Evolutionary conservation across 2,329 filamentous ascomycete species (phyloP).

Genomic region (Coniochaeta pulveracea): DNA sequence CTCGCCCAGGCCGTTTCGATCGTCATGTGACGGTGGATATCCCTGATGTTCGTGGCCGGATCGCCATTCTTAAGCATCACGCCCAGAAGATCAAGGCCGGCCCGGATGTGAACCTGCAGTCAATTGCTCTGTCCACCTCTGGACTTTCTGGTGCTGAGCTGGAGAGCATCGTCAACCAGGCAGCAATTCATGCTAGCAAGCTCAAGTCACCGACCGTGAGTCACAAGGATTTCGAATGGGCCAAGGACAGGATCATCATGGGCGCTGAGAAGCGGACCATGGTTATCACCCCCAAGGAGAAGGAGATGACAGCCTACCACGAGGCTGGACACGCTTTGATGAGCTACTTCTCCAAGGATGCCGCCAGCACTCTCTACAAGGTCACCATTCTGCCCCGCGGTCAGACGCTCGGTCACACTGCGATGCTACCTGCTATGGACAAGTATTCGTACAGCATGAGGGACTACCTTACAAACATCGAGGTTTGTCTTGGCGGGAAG

Average conservation of each 20-base stretch:
- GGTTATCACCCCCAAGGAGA: slow-evolving; percentile 86
- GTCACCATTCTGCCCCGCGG: slow-evolving; percentile 93
- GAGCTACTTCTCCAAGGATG: slow-evolving; percentile 65
- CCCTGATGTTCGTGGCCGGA: slow-evolving; percentile 84
- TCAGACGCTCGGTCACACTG: slow-evolving; percentile 74
- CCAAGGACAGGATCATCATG: slow-evolving; percentile 97
- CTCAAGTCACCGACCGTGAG: slow-evolving; percentile 65
- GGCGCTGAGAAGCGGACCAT: slow-evolving; percentile 84
- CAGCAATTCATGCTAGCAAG: slow-evolving; percentile 88
- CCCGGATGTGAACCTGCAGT: slow-evolving; percentile 69
- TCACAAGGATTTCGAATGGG: slow-evolving; percentile 85
- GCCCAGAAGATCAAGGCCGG: slow-evolving; percentile 80
- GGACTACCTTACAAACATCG: slow-evolving; percentile 58
- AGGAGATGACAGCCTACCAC: slow-evolving; percentile 93
- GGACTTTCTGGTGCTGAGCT: slow-evolving; percentile 93
- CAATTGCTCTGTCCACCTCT: slow-evolving; percentile 76
- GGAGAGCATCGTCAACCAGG: slow-evolving; percentile 94
- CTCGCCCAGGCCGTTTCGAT: slow-evolving; percentile 89
- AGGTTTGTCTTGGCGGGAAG: slow-evolving; percentile 70
- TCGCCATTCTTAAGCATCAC: slow-evolving; percentile 89
- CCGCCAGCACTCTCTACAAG: slow-evolving; percentile 77
- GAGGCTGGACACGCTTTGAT: slow-evolving; percentile 94
- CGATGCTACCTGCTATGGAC: slow-evolving; percentile 81
- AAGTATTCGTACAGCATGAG: slow-evolving; percentile 80
- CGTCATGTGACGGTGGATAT: slow-evolving; percentile 81